Evolutionary conservation across 1,284 basidiomycete species (phyloP).

Genomic region (Heterobasidion occidentale): DNA sequence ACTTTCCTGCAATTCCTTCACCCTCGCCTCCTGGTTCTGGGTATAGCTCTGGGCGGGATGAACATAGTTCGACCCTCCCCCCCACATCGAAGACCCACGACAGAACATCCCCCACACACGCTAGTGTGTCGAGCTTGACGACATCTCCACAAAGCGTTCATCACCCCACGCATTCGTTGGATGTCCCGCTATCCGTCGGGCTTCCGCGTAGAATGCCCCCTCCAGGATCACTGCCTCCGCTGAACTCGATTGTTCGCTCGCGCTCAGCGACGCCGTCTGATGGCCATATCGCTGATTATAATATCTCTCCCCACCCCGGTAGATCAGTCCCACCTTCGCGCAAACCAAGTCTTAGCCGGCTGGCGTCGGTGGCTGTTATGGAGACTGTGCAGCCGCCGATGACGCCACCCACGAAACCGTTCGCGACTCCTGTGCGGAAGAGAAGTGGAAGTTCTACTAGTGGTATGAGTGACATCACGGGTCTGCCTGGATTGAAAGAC

Average conservation of each 20-base stretch:
- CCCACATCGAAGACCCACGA: conserved; percentile 13
- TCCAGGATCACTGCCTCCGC: conserved; percentile 22
- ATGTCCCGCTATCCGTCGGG: conserved; percentile 29
- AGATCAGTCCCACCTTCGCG: conserved; percentile 13
- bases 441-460: conserved; percentile 42
- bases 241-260: conserved; percentile 34
- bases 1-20: conserved; percentile 26
- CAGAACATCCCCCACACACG: conserved; percentile 25
- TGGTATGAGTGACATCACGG: conserved; percentile 21
- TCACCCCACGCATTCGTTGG: conserved; percentile 46
- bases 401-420: conserved; percentile 36
- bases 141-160: conserved; percentile 27
- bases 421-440: conserved; percentile 29
- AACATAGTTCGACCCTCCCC: not conserved
- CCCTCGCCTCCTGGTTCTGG: conserved; percentile 13
- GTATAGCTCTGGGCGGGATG: not conserved
- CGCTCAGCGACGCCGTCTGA: conserved; percentile 43
- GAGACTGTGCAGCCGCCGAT: conserved; percentile 23
- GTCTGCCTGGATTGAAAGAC: conserved; percentile 52
- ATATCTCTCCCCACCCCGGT: conserved; percentile 4
- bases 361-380: conserved; percentile 39
- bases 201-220: conserved; percentile 25
- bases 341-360: conserved; percentile 35
- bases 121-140: conserved; percentile 24
- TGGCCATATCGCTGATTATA: conserved; percentile 14